Evolutionary conservation across 176 grass and related monocot genomes (phyloP), one percentile per base, ranked within the genome.

Genomic region (Aegilops longissima): DNA sequence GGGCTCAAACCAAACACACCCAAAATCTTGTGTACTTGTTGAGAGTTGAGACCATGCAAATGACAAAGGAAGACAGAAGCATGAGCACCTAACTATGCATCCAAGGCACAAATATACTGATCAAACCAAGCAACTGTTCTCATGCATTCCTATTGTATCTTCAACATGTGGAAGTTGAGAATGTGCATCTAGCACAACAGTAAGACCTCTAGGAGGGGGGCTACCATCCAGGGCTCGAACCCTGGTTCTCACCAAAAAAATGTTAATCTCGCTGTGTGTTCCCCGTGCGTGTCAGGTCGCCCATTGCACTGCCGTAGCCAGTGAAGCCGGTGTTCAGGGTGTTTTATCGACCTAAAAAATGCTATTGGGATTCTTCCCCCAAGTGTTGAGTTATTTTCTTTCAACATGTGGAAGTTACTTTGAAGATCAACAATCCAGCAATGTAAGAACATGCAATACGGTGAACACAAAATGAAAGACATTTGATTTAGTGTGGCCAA

Each of bases 41-140:
- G 54, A 78, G 61, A 52, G 8, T 78, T 17, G 12, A 70, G 16
- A n/a, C 17, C 17, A 78, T 65, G 17, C 45, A 84, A 78, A 78
- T 78, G 66, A 73, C 42, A 30, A 74, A 65, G 63, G 30, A 69
- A 67, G 20, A 49, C 63, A 89, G 10, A 89, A 35, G 47, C 69
- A 76, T 11, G 9, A 30, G 33, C 1, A 68, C 25, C 47, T 76
- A 73, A 85, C 40, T 61, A 63, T 13, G 9, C 18, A 20, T 23
- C 6, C 25, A 89, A 5, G 21, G 11, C 70, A 61, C 34, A 82
- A 61, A 76, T 25, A 75, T 34, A 67, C 3, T 0, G 11, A 49
- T 8, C 35, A 76, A 68, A 81, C 61, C n/a, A 81, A 76, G 17
- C 31, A 86, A 61, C 12, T 59, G 5, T 35, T 75, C 31, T 33